These are phyloP conservation scores for Botrytis medusae DNA, from an alignment of 2,329 filamentous ascomycete genomes.

Conservation along the genomic window DNA sequence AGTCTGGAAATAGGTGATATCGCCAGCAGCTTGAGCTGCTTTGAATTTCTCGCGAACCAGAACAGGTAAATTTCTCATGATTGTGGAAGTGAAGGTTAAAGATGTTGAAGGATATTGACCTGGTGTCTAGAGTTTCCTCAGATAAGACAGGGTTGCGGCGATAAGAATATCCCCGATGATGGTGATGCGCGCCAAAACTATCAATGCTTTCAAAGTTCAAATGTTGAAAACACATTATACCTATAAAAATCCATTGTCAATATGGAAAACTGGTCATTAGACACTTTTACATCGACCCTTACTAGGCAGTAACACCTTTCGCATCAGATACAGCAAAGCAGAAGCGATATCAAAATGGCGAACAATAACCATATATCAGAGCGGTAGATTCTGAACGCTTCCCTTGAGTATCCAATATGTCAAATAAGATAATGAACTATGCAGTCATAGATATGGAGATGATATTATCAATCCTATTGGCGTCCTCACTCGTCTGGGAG, in stretches of 20 bases:
- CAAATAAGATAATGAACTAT: neutral
- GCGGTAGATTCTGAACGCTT: neutral
- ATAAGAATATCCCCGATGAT: neutral
- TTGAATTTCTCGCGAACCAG: conserved; percentile 37
- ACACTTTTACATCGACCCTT: neutral
- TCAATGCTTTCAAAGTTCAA: neutral
- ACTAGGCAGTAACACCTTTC: neutral
- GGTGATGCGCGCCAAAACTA: neutral
- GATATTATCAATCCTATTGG: neutral
- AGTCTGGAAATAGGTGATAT: conserved; percentile 37
- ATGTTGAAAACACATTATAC: neutral
- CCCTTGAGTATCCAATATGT: neutral
- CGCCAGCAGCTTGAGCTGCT: conserved; percentile 33
- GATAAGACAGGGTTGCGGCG: neutral
- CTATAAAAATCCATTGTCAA: neutral
- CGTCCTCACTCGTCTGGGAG: neutral
- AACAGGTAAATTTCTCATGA: conserved; percentile 30
- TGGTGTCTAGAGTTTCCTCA: neutral
- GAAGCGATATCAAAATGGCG: neutral
- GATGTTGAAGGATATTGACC: neutral
- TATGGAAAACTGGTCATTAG: neutral
- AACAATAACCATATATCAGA: neutral
- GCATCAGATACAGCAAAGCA: neutral
- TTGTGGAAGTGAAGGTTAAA: neutral
- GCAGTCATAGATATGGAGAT: neutral